Evolutionary conservation across 202 grass and related monocot genomes (phyloP).

Genomic region (Schoenoplectus triqueter): DNA sequence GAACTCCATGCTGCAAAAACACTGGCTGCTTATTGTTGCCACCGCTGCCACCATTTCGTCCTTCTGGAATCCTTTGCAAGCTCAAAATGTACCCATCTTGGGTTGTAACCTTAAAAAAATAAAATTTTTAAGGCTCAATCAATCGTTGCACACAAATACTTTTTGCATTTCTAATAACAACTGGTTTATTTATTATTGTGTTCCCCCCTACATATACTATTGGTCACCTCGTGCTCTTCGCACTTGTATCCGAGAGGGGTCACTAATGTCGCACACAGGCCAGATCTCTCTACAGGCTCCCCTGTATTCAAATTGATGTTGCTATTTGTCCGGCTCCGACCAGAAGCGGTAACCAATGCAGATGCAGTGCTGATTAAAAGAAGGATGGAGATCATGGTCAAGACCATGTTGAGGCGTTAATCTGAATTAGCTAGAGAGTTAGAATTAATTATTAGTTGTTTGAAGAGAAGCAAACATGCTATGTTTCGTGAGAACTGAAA

Average conservation of each 20-base stretch:
- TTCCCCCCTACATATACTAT: not conserved
- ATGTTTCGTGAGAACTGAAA: conserved; percentile 6
- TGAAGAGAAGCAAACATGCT: not conserved
- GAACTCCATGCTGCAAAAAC: conserved; percentile 56
- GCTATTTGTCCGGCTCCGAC: no score
- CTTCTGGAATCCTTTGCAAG: conserved; percentile 56
- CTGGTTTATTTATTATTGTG: no score
- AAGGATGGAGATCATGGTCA: conserved; percentile 11
- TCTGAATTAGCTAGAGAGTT: not conserved
- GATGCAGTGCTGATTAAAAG: not conserved
- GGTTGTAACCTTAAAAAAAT: conserved; percentile 48
- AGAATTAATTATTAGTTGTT: conserved; percentile 14
- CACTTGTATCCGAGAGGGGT: conserved; percentile 59
- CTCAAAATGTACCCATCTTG: conserved; percentile 68
- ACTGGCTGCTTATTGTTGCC: conserved; percentile 43
- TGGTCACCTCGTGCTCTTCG: conserved; percentile 57
- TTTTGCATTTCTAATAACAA: no score
- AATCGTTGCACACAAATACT: not conserved
- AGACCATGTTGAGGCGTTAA: conserved; percentile 11
- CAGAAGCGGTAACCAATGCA: not conserved
- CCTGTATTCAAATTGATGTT: not conserved
- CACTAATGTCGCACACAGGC: conserved; percentile 55
- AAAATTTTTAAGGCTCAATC: not conserved
- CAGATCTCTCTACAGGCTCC: not conserved
- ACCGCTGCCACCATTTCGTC: conserved; percentile 11